phyloP scores from a whole-genome alignment of 2,329 filamentous ascomycete genomes.

The Teratosphaeria destructans region DNA sequence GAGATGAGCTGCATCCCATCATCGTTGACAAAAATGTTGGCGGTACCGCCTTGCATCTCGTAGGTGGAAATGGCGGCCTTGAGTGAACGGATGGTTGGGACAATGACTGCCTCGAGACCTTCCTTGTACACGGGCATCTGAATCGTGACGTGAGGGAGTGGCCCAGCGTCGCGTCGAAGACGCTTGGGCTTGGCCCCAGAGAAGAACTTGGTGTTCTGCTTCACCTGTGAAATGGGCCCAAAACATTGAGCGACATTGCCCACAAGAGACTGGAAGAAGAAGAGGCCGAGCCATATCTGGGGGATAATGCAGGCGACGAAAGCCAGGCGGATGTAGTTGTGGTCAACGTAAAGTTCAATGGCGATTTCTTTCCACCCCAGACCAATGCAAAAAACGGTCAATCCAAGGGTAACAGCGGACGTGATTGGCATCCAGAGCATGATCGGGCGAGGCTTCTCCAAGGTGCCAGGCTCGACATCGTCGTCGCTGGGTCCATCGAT shows the following conservation, averaged over 20 bases:
- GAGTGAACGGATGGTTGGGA: constrained; percentile 28
- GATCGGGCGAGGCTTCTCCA: constrained; percentile 37
- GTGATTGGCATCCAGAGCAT: constrained; percentile 47
- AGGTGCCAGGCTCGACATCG: constrained; percentile 29
- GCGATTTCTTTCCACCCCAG: constrained; percentile 47
- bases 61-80: constrained; percentile 40
- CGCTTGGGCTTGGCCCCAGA: constrained; percentile 33
- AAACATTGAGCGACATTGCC: constrained; percentile 32
- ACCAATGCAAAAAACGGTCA: constrained; percentile 46
- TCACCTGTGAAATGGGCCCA: constrained; percentile 35
- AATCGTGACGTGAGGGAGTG: constrained; percentile 46
- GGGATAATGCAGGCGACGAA: constrained; percentile 43
- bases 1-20: constrained; percentile 56
- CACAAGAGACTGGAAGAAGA: constrained; percentile 39
- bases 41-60: constrained; percentile 50
- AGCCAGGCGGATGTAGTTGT: constrained; percentile 43
- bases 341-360: constrained; percentile 45
- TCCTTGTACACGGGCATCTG: constrained; percentile 35
- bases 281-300: constrained; percentile 50
- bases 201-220: constrained; percentile 37
- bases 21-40: constrained; percentile 59
- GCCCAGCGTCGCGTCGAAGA: constrained; percentile 23
- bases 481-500: constrained; percentile 13
- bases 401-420: constrained; percentile 41
- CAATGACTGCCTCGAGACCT: constrained; percentile 29